A percentile compares a stretch with the other conserved stretches of the same genome.
phyloP scores from a whole-genome alignment of 768 basidiomycete species.

The Dacryopinax spathularia region DNA sequence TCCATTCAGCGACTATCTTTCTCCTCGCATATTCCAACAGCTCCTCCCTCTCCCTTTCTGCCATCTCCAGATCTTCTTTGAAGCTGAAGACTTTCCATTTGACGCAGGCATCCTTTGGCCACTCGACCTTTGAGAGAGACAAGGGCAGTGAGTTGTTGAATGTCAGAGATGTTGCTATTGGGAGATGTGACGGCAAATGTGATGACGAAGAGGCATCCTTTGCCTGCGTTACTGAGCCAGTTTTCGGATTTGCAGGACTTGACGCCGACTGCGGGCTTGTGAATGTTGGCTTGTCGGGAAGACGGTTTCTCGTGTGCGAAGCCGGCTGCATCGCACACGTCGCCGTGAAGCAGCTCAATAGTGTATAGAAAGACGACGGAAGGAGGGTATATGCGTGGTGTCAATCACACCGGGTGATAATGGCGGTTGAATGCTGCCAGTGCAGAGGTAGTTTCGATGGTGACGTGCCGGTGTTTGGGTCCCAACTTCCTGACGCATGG shows the following conservation, averaged over 20 bases:
- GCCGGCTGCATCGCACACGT: constrained; percentile 1
- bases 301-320: background rate
- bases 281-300: background rate
- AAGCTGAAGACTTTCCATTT: background rate
- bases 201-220: background rate
- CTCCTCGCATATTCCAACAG: background rate
- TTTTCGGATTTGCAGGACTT: background rate
- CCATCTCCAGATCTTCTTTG: background rate
- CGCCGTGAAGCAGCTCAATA: background rate
- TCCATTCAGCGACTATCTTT: background rate
- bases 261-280: background rate
- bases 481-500: background rate
- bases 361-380: background rate
- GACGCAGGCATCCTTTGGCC: background rate
- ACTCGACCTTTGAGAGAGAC: background rate
- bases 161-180: background rate
- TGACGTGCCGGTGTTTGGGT: background rate
- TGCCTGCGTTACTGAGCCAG: background rate
- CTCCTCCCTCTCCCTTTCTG: background rate
- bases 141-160: background rate
- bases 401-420: background rate
- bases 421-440: background rate
- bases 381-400: background rate
- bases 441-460: background rate
- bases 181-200: background rate